These are phyloP conservation scores for Exutisphaerella laricina DNA, from an alignment of 2,329 filamentous ascomycete species.

Conservation along the genomic window DNA sequence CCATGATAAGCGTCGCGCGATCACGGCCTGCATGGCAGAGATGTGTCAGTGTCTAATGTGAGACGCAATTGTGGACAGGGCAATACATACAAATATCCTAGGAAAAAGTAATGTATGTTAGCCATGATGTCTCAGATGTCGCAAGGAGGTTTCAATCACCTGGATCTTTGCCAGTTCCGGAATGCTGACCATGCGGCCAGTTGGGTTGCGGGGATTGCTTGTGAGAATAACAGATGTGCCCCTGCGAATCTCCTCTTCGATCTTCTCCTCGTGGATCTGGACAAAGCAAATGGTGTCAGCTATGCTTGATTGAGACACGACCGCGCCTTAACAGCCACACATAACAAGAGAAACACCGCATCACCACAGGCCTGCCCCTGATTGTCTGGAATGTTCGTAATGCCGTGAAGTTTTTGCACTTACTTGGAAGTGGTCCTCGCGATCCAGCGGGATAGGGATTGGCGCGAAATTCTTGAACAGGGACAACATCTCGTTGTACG, in stretches of 20 bases:
- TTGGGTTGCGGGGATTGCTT: conserved; percentile 92
- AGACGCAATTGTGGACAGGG: too few species aligned
- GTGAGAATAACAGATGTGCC: conserved; percentile 71
- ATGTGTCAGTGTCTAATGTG: not conserved
- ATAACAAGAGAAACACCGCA: too few species aligned
- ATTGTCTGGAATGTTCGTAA: conserved; percentile 72
- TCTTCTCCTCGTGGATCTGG: conserved; percentile 81
- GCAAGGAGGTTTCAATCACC: conserved; percentile 52
- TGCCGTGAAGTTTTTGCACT: too few species aligned
- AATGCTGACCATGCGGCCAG: conserved; percentile 78
- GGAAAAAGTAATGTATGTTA: too few species aligned
- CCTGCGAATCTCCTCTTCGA: conserved; percentile 57
- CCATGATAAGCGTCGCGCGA: conserved; percentile 84
- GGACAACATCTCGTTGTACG: conserved; percentile 95
- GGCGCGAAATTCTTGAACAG: conserved; percentile 88
- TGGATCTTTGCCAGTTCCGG: conserved; percentile 86
- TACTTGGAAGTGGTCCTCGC: conserved; percentile 87
- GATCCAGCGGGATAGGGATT: conserved; percentile 76
- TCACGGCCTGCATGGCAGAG: conserved; percentile 53
- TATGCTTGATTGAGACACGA: too few species aligned
- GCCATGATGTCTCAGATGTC: not conserved
- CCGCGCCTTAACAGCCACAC: too few species aligned
- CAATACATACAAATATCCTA: too few species aligned
- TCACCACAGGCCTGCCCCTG: too few species aligned
- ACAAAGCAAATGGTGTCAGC: too few species aligned